These are phyloP conservation scores for Parmelia sp. DNA, from an alignment of 495 filamentous ascomycete species.

Conservation along the genomic window DNA sequence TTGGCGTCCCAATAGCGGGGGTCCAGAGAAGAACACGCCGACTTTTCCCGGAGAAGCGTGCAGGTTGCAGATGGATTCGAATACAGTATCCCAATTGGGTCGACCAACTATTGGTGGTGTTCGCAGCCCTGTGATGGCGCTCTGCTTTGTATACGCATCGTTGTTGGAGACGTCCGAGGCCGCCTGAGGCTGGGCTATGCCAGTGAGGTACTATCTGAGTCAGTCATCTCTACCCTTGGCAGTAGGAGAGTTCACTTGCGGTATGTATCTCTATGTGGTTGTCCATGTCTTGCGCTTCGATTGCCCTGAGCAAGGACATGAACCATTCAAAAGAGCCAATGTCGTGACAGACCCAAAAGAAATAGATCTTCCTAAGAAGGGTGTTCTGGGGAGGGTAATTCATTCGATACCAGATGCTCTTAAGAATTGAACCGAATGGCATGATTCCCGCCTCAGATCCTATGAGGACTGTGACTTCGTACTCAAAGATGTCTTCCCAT, in stretches of 20 bases:
- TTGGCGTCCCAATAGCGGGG: conserved; percentile 60
- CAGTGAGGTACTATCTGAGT: conserved; percentile 52
- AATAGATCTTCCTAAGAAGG: conserved; percentile 70
- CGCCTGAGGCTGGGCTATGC: conserved; percentile 72
- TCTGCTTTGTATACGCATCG: conserved; percentile 70
- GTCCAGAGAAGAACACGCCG: conserved; percentile 76
- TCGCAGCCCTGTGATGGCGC: conserved; percentile 67
- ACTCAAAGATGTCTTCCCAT: conserved; percentile 71
- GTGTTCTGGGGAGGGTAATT: conserved; percentile 72
- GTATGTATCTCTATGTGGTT: conserved; percentile 68
- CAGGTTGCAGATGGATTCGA: conserved; percentile 66
- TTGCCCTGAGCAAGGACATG: conserved; percentile 67
- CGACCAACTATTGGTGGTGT: conserved; percentile 72
- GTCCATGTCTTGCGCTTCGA: conserved; percentile 76
- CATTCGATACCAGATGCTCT: conserved; percentile 84
- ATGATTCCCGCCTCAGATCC: conserved; percentile 71
- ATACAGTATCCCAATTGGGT: conserved; percentile 76
- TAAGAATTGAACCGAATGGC: conserved; percentile 69
- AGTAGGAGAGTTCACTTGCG: conserved; percentile 27
- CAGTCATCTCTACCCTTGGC: neutral
- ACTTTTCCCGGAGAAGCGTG: conserved; percentile 59
- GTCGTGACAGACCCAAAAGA: conserved; percentile 79
- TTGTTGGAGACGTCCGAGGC: conserved; percentile 82
- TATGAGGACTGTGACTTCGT: conserved; percentile 61
- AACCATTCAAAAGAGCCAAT: conserved; percentile 81